Base-by-base conservation (phyloP, 225 moss, liverwort and hornwort genomes). In the Bryoerythrophyllum caledonicum region DNA sequence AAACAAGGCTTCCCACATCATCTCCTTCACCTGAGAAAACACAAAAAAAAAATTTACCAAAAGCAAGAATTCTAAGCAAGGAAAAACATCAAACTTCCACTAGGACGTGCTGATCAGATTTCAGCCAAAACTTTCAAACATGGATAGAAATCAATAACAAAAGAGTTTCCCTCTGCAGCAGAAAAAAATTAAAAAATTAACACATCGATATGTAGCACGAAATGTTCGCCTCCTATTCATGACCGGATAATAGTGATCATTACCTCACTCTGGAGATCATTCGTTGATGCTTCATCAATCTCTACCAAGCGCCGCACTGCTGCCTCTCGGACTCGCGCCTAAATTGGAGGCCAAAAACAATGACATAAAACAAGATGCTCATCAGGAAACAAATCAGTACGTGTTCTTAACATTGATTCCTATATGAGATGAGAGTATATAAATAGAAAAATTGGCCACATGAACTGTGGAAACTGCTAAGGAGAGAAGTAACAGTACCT, bases 291-390 rank as follows among this genome's bases (percentile, higher is more conserved):
- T 73, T 86, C 73, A 73, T 89, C 90, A 63, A 99, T 63, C 72
- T 91, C 80, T 44, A 91, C 80, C 19, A 95, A 88, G 60, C 89
- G 84, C 73, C 83, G 83, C 16, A 95, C 84, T 24, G 99, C 95
- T 84, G 82, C 83, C 85, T 88, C 93, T 65, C 99, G 81, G 63
- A 93, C 73, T 69, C 82, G 84, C 28, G 93, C 93, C 99, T 99
- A 83, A 13, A 68, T 48, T 67, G 24, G 30, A 83, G 63, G 65
- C 27, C 48, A 44, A 26, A 10, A 60, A 26, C 19, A 15, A 26
- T 16, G 26, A 26, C 10, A 48, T 61, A 27, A 24, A 60, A 56
- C 15, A 41, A 32, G 65, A 70, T 59, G 53, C 15, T 71, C 8
- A 63, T 60, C 17, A 55, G 10, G 21, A 77, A 68, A 44, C 23